Base-by-base conservation (phyloP, 2,329 filamentous ascomycete genomes). In the Trichoderma hamatum region DNA sequence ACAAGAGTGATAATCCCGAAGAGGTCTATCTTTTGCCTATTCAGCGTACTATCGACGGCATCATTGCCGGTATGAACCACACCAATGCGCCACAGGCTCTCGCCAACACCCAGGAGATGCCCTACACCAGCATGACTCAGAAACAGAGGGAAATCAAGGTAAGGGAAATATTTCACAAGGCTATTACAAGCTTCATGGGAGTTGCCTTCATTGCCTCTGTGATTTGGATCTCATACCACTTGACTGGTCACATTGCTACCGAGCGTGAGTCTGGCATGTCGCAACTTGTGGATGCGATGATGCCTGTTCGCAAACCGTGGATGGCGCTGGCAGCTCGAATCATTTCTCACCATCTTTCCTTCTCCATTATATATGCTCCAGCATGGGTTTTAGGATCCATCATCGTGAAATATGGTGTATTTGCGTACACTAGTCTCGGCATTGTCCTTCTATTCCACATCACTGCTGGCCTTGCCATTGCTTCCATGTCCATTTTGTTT, bases 201-300 rank as follows among this genome's bases (percentile, higher is more conserved):
- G 89, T 96, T 24, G 89, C 90, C 1, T 93, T 96, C 76, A 89
- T 96, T 74, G 88, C 94, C 61, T 91, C 89, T 24, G 86, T 96
- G 67, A 89, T 96, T 56, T 93, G 92, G 67, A 87, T 97, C 30
- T 90, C 90, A 46, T 97, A 97, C 77, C 94, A 97, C 75, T 83
- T 97, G 68, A 92, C 93, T 0, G 94, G 94, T 10, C 89, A 94
- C 74, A 90, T 97, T 77, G 94, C 94, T 9, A 89, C 90, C 2
- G 94, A 97, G 80, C 85, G 94, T 68, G 94, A 97, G 81, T 84
- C 89, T 19, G 94, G 94, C 69, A 96, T 97, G 86, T 92, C 92
- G 5, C 92, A 94, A 71, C 84, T 97, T 32, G 88, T 97, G 54
- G 94, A 97, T 79, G 91, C 93, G 67, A 97, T 97, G 93, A 94